phyloP scores from a whole-genome alignment of 176 grass and related monocot genomes.

The Oryza coarctata region DNA sequence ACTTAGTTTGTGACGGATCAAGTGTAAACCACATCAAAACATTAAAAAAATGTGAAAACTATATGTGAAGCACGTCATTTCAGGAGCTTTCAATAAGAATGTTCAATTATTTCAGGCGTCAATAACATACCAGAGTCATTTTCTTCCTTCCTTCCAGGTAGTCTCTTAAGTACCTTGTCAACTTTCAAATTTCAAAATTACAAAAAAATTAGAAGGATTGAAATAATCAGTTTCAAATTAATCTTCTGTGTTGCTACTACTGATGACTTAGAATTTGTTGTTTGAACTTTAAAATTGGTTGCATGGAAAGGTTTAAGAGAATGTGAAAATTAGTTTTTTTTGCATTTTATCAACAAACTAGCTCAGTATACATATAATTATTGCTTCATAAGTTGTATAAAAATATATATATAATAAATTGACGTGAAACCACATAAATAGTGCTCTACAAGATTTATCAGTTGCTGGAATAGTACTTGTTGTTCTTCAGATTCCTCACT shows the following conservation, averaged over 20 bases:
- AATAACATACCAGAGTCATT: conserved; percentile 80
- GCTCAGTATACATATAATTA: not conserved
- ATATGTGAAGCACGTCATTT: conserved; percentile 2
- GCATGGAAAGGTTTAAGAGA: conserved; percentile 15
- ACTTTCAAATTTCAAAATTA: conserved; percentile 49
- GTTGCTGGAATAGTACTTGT: not conserved
- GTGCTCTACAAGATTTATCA: not conserved
- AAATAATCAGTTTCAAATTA: conserved; percentile 2
- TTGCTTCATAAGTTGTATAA: not conserved
- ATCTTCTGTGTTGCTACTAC: not conserved
- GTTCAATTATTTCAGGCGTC: not conserved
- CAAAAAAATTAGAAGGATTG: conserved; percentile 1
- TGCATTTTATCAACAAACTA: not conserved
- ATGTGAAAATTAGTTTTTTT: not conserved
- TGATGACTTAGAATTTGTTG: not conserved
- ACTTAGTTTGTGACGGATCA: not conserved
- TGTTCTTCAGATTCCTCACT: not conserved
- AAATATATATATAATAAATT: not conserved
- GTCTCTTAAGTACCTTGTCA: conserved; percentile 92
- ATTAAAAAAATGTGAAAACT: not conserved
- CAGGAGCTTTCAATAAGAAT: conserved; percentile 29
- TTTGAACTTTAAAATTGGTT: not conserved
- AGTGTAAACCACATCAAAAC: conserved; percentile 4
- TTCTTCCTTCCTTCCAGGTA: conserved; percentile 86
- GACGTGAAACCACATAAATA: not conserved